These are phyloP conservation scores for Penicillium pancosmium DNA, from an alignment of 495 filamentous ascomycete genomes.

Conservation along the genomic window DNA sequence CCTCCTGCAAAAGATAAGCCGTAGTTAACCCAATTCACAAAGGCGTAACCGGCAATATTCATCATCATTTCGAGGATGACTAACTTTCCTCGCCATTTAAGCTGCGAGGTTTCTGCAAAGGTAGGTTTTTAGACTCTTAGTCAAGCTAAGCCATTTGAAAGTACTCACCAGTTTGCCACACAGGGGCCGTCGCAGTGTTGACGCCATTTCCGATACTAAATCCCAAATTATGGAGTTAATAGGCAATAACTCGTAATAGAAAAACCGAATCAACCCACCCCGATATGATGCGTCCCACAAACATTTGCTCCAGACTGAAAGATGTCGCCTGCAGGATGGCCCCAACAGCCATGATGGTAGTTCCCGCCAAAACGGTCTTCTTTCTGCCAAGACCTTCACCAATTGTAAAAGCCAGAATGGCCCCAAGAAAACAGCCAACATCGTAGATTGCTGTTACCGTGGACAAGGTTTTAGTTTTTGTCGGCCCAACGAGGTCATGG, in stretches of 20 bases:
- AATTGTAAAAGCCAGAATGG: slow-evolving; percentile 50
- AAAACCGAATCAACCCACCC: slow-evolving; percentile 21
- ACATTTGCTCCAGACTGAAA: slow-evolving; percentile 61
- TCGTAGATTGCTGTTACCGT: slow-evolving; percentile 67
- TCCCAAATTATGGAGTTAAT: neutral
- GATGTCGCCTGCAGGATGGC: slow-evolving; percentile 61
- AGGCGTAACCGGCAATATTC: slow-evolving; percentile 60
- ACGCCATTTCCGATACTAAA: slow-evolving; percentile 63
- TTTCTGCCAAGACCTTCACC: slow-evolving; percentile 62
- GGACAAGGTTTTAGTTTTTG: slow-evolving; percentile 52
- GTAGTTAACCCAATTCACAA: slow-evolving; percentile 61
- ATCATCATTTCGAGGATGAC: slow-evolving; percentile 63
- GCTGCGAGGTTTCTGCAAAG: slow-evolving; percentile 54
- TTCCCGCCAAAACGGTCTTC: slow-evolving; percentile 57
- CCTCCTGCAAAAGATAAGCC: slow-evolving; percentile 52
- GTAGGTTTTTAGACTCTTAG: neutral
- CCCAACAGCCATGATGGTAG: slow-evolving; percentile 61
- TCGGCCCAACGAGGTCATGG: slow-evolving; percentile 49
- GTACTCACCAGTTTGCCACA: slow-evolving; percentile 55
- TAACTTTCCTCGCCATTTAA: slow-evolving; percentile 60
- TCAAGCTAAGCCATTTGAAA: neutral
- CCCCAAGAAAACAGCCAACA: slow-evolving; percentile 63
- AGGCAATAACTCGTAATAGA: neutral
- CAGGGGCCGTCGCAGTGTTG: slow-evolving; percentile 64
- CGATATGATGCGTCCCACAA: slow-evolving; percentile 60